Percentiles rank a stretch among this genome's conserved stretches.
These are phyloP conservation scores for Camelina laxa DNA, from an alignment of 345 rosid species.

Conservation along the genomic window DNA sequence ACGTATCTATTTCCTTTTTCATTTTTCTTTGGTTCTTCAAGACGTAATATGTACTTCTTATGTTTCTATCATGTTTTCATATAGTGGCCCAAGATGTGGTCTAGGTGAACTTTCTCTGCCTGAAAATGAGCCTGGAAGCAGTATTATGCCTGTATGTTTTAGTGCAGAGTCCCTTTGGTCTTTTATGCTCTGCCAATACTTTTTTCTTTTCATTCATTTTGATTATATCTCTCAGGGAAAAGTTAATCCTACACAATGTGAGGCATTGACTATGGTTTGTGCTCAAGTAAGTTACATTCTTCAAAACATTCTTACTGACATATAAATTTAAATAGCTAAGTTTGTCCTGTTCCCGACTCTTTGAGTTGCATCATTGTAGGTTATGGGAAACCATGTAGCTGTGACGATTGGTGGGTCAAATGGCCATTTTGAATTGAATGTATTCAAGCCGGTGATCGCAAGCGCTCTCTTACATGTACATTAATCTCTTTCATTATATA, in stretches of 20 bases:
- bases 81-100: conserved; percentile 95
- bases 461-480: conserved; percentile 80
- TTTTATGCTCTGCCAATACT: background rate
- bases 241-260: conserved; percentile 97
- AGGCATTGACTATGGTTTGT: conserved; percentile 96
- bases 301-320: conserved; percentile 21
- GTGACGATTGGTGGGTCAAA: conserved; percentile 91
- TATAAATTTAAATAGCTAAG: background rate
- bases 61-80: conserved; percentile 33
- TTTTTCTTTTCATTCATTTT: background rate
- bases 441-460: conserved; percentile 99
- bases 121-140: conserved; percentile 99
- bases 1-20: background rate
- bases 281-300: conserved; percentile 70
- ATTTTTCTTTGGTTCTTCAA: background rate
- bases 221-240: conserved; percentile 67
- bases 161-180: conserved; percentile 17
- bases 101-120: conserved; percentile 97
- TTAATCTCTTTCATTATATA: conserved; percentile 4
- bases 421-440: conserved; percentile 94
- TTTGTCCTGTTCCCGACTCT: conserved; percentile 1
- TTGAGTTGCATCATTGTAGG: conserved; percentile 52
- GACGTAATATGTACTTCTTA: conserved; percentile 31
- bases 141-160: conserved; percentile 85
- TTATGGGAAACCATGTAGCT: conserved; percentile 92